Evolutionary conservation across 1,139 yeast genomes (phyloP).

Genomic region (Pichia sp.): DNA sequence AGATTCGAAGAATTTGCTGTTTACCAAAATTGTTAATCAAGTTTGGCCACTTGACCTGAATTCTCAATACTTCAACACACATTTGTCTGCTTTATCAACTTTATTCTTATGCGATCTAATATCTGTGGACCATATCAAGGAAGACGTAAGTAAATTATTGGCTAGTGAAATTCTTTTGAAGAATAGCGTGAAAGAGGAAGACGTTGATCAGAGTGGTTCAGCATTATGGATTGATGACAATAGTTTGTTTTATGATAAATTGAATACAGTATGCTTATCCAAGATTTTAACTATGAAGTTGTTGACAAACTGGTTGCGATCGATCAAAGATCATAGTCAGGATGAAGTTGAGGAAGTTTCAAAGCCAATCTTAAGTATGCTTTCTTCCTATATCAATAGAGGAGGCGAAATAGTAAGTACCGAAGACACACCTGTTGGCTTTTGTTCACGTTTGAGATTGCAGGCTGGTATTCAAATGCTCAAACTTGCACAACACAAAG

Average conservation of each 20-base stretch:
- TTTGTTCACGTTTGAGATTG: conserved; percentile 56
- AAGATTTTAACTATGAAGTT: conserved; percentile 53
- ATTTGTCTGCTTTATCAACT: conserved; percentile 56
- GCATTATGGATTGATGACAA: conserved; percentile 46
- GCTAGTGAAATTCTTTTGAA: conserved; percentile 55
- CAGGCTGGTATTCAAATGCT: conserved; percentile 62
- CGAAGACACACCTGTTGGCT: conserved; percentile 51
- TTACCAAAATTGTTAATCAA: conserved; percentile 34
- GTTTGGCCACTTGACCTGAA: conserved; percentile 47
- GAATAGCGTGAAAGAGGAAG: conserved; percentile 29
- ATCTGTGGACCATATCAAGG: conserved; percentile 39
- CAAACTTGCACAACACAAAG: conserved; percentile 53
- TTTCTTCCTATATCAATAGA: conserved; percentile 60
- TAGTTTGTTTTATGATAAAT: conserved; percentile 30
- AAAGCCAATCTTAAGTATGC: conserved; percentile 59
- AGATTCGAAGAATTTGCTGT: background rate
- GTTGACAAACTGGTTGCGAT: conserved; percentile 51
- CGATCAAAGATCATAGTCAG: conserved; percentile 31
- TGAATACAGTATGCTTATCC: conserved; percentile 31
- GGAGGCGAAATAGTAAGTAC: conserved; percentile 73
- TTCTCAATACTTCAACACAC: conserved; percentile 41
- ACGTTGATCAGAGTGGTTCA: background rate
- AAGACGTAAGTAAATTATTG: conserved; percentile 52
- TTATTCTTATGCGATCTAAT: conserved; percentile 46
- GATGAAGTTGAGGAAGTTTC: conserved; percentile 34